A percentile compares a stretch with the other conserved stretches of the same genome.
Evolutionary conservation across 768 basidiomycete species (phyloP).

Genomic region (Fomitopsis pulvina): DNA sequence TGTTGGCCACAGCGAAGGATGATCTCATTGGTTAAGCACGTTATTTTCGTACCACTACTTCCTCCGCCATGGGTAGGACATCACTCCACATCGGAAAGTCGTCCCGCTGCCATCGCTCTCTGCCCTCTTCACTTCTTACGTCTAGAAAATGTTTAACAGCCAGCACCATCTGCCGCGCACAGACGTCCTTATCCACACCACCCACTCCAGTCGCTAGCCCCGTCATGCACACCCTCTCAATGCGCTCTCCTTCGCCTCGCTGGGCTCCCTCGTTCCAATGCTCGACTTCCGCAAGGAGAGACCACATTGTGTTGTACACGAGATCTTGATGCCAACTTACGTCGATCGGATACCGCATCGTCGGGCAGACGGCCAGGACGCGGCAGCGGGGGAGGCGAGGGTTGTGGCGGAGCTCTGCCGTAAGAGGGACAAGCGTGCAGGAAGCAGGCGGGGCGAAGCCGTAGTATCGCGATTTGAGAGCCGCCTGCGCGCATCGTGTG

Average conservation of each 20-base stretch:
- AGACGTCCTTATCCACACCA: constrained; percentile 7
- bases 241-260: not conserved
- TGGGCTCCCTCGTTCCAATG: constrained; percentile 17
- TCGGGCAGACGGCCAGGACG: constrained; percentile 26
- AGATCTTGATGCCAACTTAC: constrained; percentile 27
- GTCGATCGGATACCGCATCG: constrained; percentile 26
- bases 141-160: constrained; percentile 17
- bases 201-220: constrained; percentile 16
- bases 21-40: no score
- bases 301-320: constrained; percentile 29
- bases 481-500: constrained; percentile 16
- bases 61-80: constrained; percentile 4
- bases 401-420: constrained; percentile 3
- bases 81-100: constrained; percentile 3
- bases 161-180: constrained; percentile 19
- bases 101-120: constrained; percentile 1
- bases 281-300: constrained; percentile 20
- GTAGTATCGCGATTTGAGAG: constrained; percentile 10
- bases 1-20: no score
- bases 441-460: constrained; percentile 21
- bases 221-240: constrained; percentile 13
- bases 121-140: constrained; percentile 6
- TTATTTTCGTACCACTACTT: not conserved
- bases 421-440: constrained; percentile 13
- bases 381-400: constrained; percentile 4